phyloP scores from a whole-genome alignment of 352 stramenopile genomes.

The Chrysophaeum taylorii region DNA sequence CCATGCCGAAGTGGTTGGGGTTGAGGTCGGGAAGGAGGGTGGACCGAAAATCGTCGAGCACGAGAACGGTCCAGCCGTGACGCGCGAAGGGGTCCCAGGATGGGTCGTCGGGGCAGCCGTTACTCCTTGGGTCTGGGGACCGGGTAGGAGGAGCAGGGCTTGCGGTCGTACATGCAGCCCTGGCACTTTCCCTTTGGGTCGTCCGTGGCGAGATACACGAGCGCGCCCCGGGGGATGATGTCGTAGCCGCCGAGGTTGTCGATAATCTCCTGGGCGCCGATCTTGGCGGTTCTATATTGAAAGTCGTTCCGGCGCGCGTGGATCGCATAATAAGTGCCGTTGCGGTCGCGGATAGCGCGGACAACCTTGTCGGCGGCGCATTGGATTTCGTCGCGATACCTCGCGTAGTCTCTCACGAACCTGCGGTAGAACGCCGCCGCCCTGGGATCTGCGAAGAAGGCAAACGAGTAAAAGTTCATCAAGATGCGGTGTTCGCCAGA shows the following conservation, averaged over 20 bases:
- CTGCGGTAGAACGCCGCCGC: conserved; percentile 44
- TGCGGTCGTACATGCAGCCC: not conserved
- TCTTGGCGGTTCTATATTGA: conserved; percentile 42
- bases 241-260: conserved; percentile 41
- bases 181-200: too few species aligned
- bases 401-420: conserved; percentile 49
- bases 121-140: not conserved
- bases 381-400: conserved; percentile 51
- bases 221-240: conserved; percentile 34
- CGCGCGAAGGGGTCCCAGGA: conserved; percentile 13
- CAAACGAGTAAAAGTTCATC: conserved; percentile 57
- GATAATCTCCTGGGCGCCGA: conserved; percentile 46
- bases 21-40: conserved; percentile 10
- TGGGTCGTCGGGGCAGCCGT: conserved; percentile 11
- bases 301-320: conserved; percentile 34
- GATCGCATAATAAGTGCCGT: not conserved
- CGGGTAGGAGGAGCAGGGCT: conserved; percentile 2
- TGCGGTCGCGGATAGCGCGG: conserved; percentile 24
- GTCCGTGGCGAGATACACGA: conserved; percentile 57
- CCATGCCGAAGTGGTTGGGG: conserved; percentile 22
- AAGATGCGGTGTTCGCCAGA: conserved; percentile 44
- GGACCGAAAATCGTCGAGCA: conserved; percentile 1
- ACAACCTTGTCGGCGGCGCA: conserved; percentile 52
- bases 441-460: conserved; percentile 46
- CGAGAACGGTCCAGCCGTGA: conserved; percentile 17